These are phyloP conservation scores for Silene conica DNA, from an alignment of 148 eudicot genomes.

Conservation along the genomic window DNA sequence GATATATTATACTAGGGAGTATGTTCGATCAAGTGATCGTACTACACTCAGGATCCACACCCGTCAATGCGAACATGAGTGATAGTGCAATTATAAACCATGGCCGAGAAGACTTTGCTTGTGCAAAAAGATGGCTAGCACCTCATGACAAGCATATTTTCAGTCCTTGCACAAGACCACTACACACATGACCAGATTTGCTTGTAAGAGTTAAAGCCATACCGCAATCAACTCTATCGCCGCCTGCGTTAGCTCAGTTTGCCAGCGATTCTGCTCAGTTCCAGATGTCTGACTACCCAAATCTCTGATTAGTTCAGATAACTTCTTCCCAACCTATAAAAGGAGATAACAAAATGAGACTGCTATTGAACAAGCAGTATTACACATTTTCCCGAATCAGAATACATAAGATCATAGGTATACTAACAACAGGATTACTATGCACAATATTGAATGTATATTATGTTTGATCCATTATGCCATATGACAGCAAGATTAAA, in stretches of 20 bases:
- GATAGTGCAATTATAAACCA: neutral
- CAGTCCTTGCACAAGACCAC: neutral
- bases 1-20: too few relatives aligned
- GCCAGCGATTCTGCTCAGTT: conserved; percentile 87
- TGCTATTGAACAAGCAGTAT: neutral
- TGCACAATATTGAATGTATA: neutral
- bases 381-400: neutral
- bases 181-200: neutral
- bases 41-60: neutral
- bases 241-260: conserved; percentile 87
- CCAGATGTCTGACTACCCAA: conserved; percentile 75
- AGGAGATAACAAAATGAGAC: conserved; percentile 9
- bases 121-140: conserved; percentile 7
- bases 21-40: neutral
- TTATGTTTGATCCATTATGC: neutral
- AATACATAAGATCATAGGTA: neutral
- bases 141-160: neutral
- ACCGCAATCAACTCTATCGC: conserved; percentile 94
- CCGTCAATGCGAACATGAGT: neutral
- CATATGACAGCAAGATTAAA: neutral
- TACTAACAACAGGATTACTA: neutral
- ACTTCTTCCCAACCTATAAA: conserved; percentile 79
- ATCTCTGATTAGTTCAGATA: conserved; percentile 95
- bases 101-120: neutral
- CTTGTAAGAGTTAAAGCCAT: conserved; percentile 19